phyloP scores from a whole-genome alignment of 129 eudicot species.

The Centaurea solstitialis region DNA sequence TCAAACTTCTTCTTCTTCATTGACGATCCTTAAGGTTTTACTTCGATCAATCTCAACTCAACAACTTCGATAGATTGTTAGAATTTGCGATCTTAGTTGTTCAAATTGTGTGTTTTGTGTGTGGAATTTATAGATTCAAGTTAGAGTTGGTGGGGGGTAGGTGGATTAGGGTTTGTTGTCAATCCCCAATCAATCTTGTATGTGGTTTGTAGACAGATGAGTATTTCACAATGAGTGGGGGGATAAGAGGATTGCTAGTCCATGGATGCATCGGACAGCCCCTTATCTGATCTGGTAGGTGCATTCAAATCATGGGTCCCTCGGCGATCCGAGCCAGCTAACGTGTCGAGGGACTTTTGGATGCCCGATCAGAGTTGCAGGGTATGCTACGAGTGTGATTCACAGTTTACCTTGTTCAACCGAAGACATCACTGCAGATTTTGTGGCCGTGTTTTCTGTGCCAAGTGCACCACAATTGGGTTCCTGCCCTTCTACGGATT shows the following conservation, averaged over 20 bases:
- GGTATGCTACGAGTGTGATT: conserved; percentile 97
- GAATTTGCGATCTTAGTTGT: conserved; percentile 2
- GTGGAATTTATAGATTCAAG: not conserved
- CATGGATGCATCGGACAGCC: conserved; percentile 67
- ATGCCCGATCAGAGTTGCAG: conserved; percentile 98
- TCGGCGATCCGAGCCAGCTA: conserved; percentile 58
- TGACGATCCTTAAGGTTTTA: not conserved
- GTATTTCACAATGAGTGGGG: conserved; percentile 59
- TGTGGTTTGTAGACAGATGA: conserved; percentile 56
- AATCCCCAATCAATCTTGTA: conserved; percentile 5
- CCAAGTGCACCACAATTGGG: conserved; percentile 78
- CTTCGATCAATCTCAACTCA: not conserved
- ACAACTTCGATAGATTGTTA: not conserved
- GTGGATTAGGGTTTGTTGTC: conserved; percentile 6
- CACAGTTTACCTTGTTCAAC: conserved; percentile 66
- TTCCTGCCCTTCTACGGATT: conserved; percentile 50
- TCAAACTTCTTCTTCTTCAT: not conserved
- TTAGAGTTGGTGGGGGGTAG: not conserved
- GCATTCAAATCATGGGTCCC: conserved; percentile 68
- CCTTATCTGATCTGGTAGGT: conserved; percentile 61
- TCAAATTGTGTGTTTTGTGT: too few species aligned
- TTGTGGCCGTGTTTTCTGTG: conserved; percentile 90
- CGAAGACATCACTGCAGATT: conserved; percentile 89
- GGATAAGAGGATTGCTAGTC: conserved; percentile 42
- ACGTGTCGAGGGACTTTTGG: conserved; percentile 97